A percentile compares a stretch with the other conserved stretches of the same genome.
Conservation (phyloP, 2,329 filamentous ascomycete genomes). For the Neonectria ditissima region DNA sequence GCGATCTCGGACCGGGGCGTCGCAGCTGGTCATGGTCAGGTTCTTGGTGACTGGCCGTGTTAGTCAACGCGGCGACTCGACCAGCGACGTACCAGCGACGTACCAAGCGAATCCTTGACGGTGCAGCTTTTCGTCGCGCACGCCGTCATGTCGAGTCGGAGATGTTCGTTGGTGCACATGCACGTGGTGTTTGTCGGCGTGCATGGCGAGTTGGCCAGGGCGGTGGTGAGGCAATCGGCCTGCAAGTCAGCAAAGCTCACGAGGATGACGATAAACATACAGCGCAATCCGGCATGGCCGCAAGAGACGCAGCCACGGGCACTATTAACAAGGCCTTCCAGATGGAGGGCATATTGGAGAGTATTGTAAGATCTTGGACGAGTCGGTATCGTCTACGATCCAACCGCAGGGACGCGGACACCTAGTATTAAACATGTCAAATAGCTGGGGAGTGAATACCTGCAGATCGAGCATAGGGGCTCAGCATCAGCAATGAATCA, state of each 20-base stretch:
- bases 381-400: too few relatives aligned
- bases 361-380: too few relatives aligned
- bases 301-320: conserved; percentile 25
- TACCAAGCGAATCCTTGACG: conserved; percentile 49
- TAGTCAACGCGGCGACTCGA: neutral
- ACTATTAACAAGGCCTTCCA: conserved; percentile 20
- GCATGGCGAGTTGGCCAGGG: conserved; percentile 44
- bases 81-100: conserved; percentile 24
- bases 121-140: conserved; percentile 48
- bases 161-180: conserved; percentile 45
- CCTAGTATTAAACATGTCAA: too few relatives aligned
- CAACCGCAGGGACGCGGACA: neutral
- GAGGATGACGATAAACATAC: conserved; percentile 36
- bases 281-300: conserved; percentile 48
- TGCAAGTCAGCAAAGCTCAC: conserved; percentile 24
- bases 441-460: neutral
- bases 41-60: conserved; percentile 38
- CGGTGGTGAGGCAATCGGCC: conserved; percentile 43
- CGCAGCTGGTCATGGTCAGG: conserved; percentile 44
- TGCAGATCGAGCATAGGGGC: neutral
- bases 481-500: neutral
- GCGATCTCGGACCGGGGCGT: conserved; percentile 46
- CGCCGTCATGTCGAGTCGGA: conserved; percentile 41
- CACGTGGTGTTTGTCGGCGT: conserved; percentile 45
- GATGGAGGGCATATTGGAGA: neutral